phyloP scores from a whole-genome alignment of 2,329 filamentous ascomycete species.

The Colletotrichum sp. region DNA sequence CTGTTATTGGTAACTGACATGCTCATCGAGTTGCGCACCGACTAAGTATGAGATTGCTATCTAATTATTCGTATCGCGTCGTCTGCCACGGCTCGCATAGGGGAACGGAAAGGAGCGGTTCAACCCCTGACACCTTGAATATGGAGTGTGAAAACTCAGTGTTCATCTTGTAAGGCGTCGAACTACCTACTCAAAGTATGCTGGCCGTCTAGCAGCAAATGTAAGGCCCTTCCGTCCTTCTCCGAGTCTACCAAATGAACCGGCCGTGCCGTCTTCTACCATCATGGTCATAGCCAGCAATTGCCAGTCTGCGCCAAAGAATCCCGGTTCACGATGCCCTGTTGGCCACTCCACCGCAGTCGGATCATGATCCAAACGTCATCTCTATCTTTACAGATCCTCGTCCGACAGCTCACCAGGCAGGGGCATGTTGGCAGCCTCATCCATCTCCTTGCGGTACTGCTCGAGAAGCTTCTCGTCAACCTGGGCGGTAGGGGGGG shows the following conservation, averaged over 20 bases:
- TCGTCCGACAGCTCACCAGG: slow-evolving; percentile 92
- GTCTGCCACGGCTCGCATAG: neutral
- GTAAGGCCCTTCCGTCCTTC: slow-evolving; percentile 14
- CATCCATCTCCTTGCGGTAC: slow-evolving; percentile 89
- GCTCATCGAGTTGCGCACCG: neutral
- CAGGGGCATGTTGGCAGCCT: slow-evolving; percentile 81
- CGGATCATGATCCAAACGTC: neutral
- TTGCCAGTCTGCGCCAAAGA: slow-evolving; percentile 14
- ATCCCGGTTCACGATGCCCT: slow-evolving; percentile 10
- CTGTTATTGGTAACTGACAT: neutral
- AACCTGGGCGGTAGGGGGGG: slow-evolving; percentile 89
- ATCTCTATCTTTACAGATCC: slow-evolving; percentile 53
- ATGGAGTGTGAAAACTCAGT: slow-evolving; percentile 10
- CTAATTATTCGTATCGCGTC: slow-evolving; percentile 5
- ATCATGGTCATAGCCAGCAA: slow-evolving; percentile 10
- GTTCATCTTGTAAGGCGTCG: slow-evolving; percentile 22
- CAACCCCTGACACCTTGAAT: neutral
- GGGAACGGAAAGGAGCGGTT: neutral
- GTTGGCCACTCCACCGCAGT: neutral
- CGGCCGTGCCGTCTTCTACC: slow-evolving; percentile 16
- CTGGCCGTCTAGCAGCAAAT: slow-evolving; percentile 20
- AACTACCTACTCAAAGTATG: slow-evolving; percentile 20
- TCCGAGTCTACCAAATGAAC: slow-evolving; percentile 19
- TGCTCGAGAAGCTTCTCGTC: slow-evolving; percentile 81
- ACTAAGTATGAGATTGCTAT: slow-evolving; percentile 13